Percentiles rank a stretch among this genome's conserved stretches.
Evolutionary conservation across 257 asterid genomes (phyloP).

Genomic region (Paraleonurus japonicus): DNA sequence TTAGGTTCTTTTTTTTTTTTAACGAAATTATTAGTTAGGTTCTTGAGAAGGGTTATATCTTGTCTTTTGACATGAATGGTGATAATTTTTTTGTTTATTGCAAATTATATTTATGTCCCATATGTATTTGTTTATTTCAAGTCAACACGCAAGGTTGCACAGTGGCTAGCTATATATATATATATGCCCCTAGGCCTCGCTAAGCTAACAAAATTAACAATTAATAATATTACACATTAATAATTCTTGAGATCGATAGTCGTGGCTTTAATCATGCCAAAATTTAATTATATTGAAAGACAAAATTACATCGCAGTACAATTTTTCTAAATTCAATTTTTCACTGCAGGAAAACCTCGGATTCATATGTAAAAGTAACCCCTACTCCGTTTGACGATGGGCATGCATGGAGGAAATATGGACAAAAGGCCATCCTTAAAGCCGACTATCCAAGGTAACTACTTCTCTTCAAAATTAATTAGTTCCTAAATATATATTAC

Average conservation of each 20-base stretch:
- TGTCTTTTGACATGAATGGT: constrained; percentile 6
- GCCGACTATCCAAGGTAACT: constrained; percentile 55
- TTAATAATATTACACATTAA: not conserved
- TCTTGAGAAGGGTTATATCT: not conserved
- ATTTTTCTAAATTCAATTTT: not conserved
- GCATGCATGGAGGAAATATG: constrained; percentile 81
- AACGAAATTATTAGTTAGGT: too few relatives aligned
- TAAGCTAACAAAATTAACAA: not conserved
- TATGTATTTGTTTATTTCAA: not conserved
- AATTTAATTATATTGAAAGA: not conserved
- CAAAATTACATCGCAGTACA: not conserved
- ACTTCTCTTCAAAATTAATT: not conserved
- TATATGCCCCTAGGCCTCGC: not conserved
- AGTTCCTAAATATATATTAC: too few relatives aligned
- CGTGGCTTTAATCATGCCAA: not conserved
- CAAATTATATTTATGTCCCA: not conserved
- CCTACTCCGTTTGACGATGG: constrained; percentile 47
- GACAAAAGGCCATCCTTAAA: constrained; percentile 58
- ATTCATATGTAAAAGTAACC: constrained; percentile 36
- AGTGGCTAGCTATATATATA: not conserved
- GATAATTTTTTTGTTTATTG: not conserved
- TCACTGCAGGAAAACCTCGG: constrained; percentile 46
- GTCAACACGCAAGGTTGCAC: not conserved
- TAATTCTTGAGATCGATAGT: not conserved
- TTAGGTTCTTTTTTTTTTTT: too few relatives aligned